These are phyloP conservation scores for Talaromyces sp. DNA, from an alignment of 2,329 filamentous ascomycete species.

Conservation along the genomic window DNA sequence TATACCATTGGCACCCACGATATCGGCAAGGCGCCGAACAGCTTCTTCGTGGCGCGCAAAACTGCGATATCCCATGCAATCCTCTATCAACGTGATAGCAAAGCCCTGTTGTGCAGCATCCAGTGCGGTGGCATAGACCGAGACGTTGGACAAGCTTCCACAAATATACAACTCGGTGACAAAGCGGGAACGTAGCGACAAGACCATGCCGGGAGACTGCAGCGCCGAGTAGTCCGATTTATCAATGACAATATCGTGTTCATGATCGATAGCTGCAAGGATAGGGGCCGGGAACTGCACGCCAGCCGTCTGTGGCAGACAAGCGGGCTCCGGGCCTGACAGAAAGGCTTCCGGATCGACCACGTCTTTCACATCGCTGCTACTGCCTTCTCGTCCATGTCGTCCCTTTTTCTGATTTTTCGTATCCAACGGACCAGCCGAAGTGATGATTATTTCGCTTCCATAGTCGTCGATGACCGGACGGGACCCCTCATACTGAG, in stretches of 20 bases:
- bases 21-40: constrained; percentile 65
- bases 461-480: constrained; percentile 53
- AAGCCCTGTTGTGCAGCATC: constrained; percentile 87
- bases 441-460: constrained; percentile 44
- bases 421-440: constrained; percentile 28
- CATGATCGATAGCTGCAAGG: constrained; percentile 48
- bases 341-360: constrained; percentile 44
- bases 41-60: constrained; percentile 67
- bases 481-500: constrained; percentile 64
- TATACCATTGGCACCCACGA: constrained; percentile 68
- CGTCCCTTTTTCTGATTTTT: constrained; percentile 15
- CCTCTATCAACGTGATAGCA: constrained; percentile 78
- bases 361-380: background rate
- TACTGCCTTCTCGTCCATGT: constrained; percentile 5
- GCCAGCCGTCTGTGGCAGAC: constrained; percentile 41
- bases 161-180: constrained; percentile 87
- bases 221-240: constrained; percentile 91
- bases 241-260: constrained; percentile 52
- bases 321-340: constrained; percentile 35
- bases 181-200: constrained; percentile 76
- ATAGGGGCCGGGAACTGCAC: constrained; percentile 51
- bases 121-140: constrained; percentile 84
- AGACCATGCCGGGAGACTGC: constrained; percentile 67
- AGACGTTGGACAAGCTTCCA: constrained; percentile 80
- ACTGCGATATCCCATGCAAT: constrained; percentile 79